Evolutionary conservation across 2,329 filamentous ascomycete genomes (phyloP).

Genomic region (Alternaria sp.): DNA sequence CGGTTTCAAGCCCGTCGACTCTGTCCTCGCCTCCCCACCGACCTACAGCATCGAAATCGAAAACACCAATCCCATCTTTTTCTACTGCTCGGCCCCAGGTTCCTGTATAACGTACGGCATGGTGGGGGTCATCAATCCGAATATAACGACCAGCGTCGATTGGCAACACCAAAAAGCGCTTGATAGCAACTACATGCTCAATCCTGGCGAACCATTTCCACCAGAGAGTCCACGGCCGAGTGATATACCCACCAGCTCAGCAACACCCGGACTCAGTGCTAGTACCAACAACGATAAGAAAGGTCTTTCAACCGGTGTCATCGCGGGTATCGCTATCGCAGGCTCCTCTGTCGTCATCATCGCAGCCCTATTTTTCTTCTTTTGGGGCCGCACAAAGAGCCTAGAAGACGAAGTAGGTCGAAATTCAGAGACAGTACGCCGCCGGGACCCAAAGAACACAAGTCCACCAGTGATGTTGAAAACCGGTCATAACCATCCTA

Average conservation of each 20-base stretch:
- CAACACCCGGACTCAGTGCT: background rate
- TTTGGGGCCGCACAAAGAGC: slow-evolving; percentile 35
- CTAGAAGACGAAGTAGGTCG: slow-evolving; percentile 36
- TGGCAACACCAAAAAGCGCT: slow-evolving; percentile 38
- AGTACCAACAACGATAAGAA: background rate
- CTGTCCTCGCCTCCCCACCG: slow-evolving; percentile 37
- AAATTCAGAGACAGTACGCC: slow-evolving; percentile 26
- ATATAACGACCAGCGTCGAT: slow-evolving; percentile 33
- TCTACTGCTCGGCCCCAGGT: slow-evolving; percentile 63
- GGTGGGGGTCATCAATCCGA: slow-evolving; percentile 77
- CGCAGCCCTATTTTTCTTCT: slow-evolving; percentile 38
- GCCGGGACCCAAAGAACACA: background rate
- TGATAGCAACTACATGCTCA: slow-evolving; percentile 41
- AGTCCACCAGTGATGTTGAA: slow-evolving; percentile 6
- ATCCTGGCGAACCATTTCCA: slow-evolving; percentile 49
- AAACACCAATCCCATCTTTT: slow-evolving; percentile 48
- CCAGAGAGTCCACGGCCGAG: slow-evolving; percentile 24
- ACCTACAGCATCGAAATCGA: slow-evolving; percentile 43
- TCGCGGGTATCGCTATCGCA: slow-evolving; percentile 66
- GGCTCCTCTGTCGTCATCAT: slow-evolving; percentile 49
- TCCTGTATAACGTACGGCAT: slow-evolving; percentile 73
- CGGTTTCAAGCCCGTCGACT: slow-evolving; percentile 41
- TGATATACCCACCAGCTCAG: slow-evolving; percentile 10
- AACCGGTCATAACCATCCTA: background rate
- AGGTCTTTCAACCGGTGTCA: slow-evolving; percentile 49